Percentiles rank a stretch among this genome's conserved stretches.
Evolutionary conservation across 2,329 filamentous ascomycete species (phyloP).

Genomic region (Talaromyces sp.): DNA sequence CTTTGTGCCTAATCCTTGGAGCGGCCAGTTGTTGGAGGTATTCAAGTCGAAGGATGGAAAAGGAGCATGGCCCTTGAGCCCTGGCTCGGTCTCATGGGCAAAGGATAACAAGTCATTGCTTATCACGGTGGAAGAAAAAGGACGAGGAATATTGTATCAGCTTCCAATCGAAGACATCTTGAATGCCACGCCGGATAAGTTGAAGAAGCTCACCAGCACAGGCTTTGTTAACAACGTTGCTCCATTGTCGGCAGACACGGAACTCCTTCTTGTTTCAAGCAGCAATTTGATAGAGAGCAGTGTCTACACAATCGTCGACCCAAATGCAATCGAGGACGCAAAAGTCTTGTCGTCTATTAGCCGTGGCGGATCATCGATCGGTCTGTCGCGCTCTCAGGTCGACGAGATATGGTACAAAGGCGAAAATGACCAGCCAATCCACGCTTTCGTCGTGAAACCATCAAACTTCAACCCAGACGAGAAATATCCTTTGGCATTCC

Average conservation of each 20-base stretch:
- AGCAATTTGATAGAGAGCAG: slow-evolving; percentile 46
- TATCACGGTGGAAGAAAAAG: slow-evolving; percentile 41
- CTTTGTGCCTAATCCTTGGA: slow-evolving; percentile 42
- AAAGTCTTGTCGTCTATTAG: slow-evolving; percentile 39
- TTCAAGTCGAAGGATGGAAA: slow-evolving; percentile 37
- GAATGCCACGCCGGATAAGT: slow-evolving; percentile 27
- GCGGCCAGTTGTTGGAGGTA: slow-evolving; percentile 37
- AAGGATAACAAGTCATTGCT: slow-evolving; percentile 41
- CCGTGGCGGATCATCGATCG: slow-evolving; percentile 37
- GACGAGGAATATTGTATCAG: slow-evolving; percentile 43
- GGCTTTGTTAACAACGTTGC: slow-evolving; percentile 42
- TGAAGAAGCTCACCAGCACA: slow-evolving; percentile 38
- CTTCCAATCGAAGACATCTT: slow-evolving; percentile 31
- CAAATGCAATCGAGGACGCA: slow-evolving; percentile 27
- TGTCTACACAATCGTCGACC: slow-evolving; percentile 41
- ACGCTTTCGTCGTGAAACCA: slow-evolving; percentile 48
- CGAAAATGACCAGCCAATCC: slow-evolving; percentile 42
- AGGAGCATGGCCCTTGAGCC: slow-evolving; percentile 43
- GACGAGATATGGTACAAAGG: slow-evolving; percentile 47
- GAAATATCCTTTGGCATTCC: slow-evolving; percentile 53
- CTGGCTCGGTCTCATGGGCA: slow-evolving; percentile 40
- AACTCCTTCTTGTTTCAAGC: slow-evolving; percentile 42
- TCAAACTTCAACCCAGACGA: slow-evolving; percentile 44
- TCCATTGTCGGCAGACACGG: slow-evolving; percentile 32
- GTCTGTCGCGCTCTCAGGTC: slow-evolving; percentile 41